phyloP scores from a whole-genome alignment of 2,329 filamentous ascomycete genomes.

The Zasmidium citrigriseum region DNA sequence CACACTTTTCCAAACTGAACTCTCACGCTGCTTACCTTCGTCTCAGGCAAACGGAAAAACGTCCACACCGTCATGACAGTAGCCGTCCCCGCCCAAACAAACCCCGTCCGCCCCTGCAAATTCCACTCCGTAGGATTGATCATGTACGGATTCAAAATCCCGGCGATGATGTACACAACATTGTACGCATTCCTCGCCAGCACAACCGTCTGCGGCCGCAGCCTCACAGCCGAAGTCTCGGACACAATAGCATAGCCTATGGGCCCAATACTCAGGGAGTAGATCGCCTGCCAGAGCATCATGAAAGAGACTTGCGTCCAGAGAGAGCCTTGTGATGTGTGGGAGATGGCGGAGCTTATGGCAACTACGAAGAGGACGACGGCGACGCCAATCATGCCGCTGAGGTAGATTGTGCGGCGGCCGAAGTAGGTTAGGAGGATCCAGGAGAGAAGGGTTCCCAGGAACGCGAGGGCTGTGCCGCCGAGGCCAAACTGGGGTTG shows the following conservation, averaged over 20 bases:
- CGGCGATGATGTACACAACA: constrained; percentile 5
- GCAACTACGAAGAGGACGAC: too few species aligned
- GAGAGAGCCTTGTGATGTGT: too few species aligned
- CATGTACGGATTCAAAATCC: constrained; percentile 14
- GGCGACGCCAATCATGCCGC: too few species aligned
- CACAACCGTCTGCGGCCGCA: constrained; percentile 19
- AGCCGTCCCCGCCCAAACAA: constrained; percentile 18
- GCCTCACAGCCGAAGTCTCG: constrained; percentile 17
- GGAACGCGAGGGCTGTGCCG: too few species aligned
- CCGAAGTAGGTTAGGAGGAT: too few species aligned
- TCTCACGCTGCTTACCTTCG: neutral
- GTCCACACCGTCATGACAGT: constrained; percentile 18
- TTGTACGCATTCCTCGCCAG: constrained; percentile 2
- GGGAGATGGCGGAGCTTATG: too few species aligned
- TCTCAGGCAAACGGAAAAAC: constrained; percentile 14
- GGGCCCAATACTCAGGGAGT: too few species aligned
- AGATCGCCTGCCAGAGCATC: too few species aligned
- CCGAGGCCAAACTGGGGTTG: too few species aligned
- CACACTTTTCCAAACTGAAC: neutral
- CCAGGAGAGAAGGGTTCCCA: too few species aligned
- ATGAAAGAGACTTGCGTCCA: too few species aligned
- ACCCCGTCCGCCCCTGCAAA: constrained; percentile 17
- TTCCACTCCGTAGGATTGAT: constrained; percentile 19
- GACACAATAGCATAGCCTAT: constrained; percentile 18
- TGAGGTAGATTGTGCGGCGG: too few species aligned